Base-by-base conservation (phyloP, 2,329 filamentous ascomycete genomes). In the Lasiodiplodia citricola region DNA sequence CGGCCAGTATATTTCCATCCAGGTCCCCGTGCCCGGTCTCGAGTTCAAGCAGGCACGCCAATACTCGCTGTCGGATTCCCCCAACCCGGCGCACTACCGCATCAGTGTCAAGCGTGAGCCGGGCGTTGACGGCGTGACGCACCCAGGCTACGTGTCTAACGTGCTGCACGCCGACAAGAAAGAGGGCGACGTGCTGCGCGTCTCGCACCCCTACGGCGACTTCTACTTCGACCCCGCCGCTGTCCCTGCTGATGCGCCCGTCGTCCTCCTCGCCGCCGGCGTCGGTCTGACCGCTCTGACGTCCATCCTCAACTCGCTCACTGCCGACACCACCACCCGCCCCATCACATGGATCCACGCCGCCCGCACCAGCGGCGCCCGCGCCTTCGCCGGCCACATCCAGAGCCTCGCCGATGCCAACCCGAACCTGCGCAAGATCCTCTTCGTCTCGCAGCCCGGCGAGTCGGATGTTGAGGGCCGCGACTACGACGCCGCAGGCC, bases 1-100 rank as follows among this genome's bases (percentile, higher is more conserved):
- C 0, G 92, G 92, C 44, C 91, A 94, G 79, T 94, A 93, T 75
- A 85, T 92, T 70, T 91, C 89, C 0, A 80, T 93, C 57, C 85
- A 86, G 62, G 77, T 90, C 8, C 82, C 85, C 62, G 84, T 91
- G 0, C 86, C 87, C 1, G 81, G 83, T 58, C 83, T 91, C 28
- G 28, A 35, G 25, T 84, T 88, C 75, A 80, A 84, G 71, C 91
- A 94, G 78, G 85, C 88, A 21, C 84, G 91, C 38, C 91, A 93
- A 78, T 94, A 93, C 80, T 92, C 90, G 31, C 84, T 94, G 70
- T 91, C 87, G 74, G 90, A 92, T 71, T 84, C 87, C 62, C 90
- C 89, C 2, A 82, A 82, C 2, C 80, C 84, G 10, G 83, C 87
- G 62, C 86, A 88, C 78, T 91, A 92, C 79, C 87, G 91, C 37